phyloP scores from a whole-genome alignment of 768 basidiomycete genomes.

The Pisolithus marmoratus region DNA sequence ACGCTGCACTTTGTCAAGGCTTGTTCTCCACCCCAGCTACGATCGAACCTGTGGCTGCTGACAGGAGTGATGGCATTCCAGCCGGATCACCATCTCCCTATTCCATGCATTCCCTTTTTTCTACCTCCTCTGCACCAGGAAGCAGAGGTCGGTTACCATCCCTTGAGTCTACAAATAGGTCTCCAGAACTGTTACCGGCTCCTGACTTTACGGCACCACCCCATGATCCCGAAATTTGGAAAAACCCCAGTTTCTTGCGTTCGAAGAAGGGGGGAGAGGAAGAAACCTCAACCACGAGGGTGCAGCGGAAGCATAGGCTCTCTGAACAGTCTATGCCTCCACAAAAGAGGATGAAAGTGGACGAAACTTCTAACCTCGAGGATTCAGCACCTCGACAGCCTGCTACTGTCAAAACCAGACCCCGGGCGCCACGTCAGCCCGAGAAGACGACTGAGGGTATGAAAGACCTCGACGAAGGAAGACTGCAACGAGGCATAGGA shows the following conservation, averaged over 20 bases:
- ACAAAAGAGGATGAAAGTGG: slow-evolving; percentile 11
- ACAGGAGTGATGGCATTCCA: neutral
- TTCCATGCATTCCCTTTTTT: slow-evolving; percentile 25
- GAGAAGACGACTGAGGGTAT: neutral
- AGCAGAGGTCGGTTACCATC: neutral
- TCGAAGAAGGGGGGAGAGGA: slow-evolving; percentile 9
- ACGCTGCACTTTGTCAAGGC: neutral
- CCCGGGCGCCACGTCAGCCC: neutral
- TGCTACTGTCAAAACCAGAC: neutral
- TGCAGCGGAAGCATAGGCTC: slow-evolving; percentile 12
- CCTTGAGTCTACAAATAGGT: neutral
- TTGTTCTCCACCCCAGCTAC: neutral
- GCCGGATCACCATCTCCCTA: neutral
- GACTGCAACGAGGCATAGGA: neutral
- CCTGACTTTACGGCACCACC: slow-evolving; percentile 2
- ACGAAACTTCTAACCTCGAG: neutral
- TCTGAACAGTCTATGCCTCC: slow-evolving; percentile 6
- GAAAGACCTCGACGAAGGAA: neutral
- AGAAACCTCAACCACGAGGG: neutral
- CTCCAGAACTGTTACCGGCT: neutral
- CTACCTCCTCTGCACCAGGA: slow-evolving; percentile 1
- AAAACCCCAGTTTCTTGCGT: slow-evolving; percentile 26
- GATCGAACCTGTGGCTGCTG: neutral
- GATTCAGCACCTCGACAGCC: neutral
- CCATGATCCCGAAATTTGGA: slow-evolving; percentile 28